Conservation (phyloP, 2,329 filamentous ascomycete genomes). For the Penicillium sp. region DNA sequence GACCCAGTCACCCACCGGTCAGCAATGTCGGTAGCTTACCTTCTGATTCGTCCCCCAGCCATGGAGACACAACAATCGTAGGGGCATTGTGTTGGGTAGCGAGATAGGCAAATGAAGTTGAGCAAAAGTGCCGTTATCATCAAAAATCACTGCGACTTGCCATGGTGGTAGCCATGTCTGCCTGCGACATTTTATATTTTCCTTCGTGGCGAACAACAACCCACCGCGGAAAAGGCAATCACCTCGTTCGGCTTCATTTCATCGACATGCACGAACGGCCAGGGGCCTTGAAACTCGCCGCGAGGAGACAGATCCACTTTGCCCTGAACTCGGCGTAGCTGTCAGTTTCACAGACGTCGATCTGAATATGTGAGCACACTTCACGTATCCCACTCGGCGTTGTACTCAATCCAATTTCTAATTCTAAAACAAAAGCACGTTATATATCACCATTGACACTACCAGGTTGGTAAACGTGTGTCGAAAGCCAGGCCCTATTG, state of each 20-base stretch:
- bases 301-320: neutral
- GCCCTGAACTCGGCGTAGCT: neutral
- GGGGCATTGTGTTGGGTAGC: conserved; percentile 17
- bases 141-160: neutral
- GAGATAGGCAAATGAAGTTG: neutral
- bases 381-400: neutral
- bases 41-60: conserved; percentile 33
- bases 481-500: neutral
- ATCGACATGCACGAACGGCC: neutral
- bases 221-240: neutral
- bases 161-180: neutral
- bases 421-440: neutral
- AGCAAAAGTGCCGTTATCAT: conserved; percentile 5
- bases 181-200: conserved; percentile 2
- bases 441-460: neutral
- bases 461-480: neutral
- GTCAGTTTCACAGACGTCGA: conserved; percentile 1
- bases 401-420: neutral
- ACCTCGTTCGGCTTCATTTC: neutral
- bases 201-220: neutral
- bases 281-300: conserved; percentile 3
- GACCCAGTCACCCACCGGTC: neutral
- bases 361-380: neutral
- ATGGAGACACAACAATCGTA: conserved; percentile 33
- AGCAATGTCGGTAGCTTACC: conserved; percentile 9